Evolutionary conservation across 192 early-diverging fungal species (phyloP).

Genomic region (Coemansia asiatica): DNA sequence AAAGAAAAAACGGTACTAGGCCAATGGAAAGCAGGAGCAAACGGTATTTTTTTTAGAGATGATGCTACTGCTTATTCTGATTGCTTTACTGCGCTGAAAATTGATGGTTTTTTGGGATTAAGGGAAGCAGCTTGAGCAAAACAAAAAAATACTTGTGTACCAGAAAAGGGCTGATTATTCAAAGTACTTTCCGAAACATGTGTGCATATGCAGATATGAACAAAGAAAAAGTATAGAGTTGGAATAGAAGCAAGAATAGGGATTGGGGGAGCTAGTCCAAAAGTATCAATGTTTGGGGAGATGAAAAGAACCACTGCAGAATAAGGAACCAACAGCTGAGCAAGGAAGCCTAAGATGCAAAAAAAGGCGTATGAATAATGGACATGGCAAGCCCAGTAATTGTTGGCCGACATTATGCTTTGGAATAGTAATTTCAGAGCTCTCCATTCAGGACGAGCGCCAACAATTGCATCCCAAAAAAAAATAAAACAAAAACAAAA

Average conservation of each 20-base stretch:
- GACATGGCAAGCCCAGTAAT: slow-evolving; percentile 1
- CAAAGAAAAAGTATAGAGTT: slow-evolving; percentile 1
- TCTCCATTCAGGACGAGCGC: neutral
- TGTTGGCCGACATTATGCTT: neutral
- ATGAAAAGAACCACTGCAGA: neutral
- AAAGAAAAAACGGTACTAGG: neutral
- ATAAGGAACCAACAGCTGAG: neutral
- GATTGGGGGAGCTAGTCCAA: neutral
- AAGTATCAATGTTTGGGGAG: slow-evolving; percentile 1
- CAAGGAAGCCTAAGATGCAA: neutral
- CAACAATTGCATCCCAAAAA: slow-evolving; percentile 1
- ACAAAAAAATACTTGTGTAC: neutral
- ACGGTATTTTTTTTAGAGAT: neutral
- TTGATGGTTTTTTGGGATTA: neutral
- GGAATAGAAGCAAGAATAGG: neutral
- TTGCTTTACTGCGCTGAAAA: slow-evolving; percentile 1
- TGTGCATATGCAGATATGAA: neutral
- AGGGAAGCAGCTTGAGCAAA: slow-evolving; percentile 1
- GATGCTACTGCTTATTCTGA: slow-evolving; percentile 1
- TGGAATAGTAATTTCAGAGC: slow-evolving; percentile 1
- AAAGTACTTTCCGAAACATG: neutral
- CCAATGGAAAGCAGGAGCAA: neutral
- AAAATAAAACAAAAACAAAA: neutral
- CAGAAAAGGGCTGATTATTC: neutral
- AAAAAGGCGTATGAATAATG: slow-evolving; percentile 3